Conservation (phyloP, 129 eudicot species). For the Helichrysum umbraculigerum region DNA sequence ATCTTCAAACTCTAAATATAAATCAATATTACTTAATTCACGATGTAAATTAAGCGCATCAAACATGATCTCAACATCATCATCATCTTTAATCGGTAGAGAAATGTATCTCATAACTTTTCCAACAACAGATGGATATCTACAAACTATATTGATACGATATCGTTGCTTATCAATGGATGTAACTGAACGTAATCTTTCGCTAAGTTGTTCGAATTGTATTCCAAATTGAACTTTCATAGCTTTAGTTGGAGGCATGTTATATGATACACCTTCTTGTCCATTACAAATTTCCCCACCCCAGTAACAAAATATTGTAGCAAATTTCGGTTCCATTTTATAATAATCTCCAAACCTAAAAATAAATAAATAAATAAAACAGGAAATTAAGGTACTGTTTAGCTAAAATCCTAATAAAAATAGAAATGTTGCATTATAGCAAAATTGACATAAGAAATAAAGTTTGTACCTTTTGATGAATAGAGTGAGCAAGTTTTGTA, state of each 20-base stretch:
- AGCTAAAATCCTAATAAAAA: no score
- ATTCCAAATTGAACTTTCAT: conserved; percentile 1
- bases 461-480: no score
- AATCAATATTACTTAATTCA: conserved; percentile 14
- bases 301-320: neutral
- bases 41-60: conserved; percentile 3
- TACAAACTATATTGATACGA: conserved; percentile 2
- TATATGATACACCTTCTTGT: conserved; percentile 10
- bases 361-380: neutral
- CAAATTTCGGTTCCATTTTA: neutral
- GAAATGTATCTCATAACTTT: conserved; percentile 15
- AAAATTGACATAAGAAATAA: no score
- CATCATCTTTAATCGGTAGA: conserved; percentile 9
- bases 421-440: no score
- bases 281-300: conserved; percentile 14
- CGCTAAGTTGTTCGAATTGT: neutral
- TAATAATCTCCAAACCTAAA: neutral
- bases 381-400: neutral
- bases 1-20: conserved; percentile 13
- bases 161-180: neutral
- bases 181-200: neutral
- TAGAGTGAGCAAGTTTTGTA: no score
- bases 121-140: conserved; percentile 18
- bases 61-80: conserved; percentile 19
- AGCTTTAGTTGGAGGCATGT: conserved; percentile 8